Conservation (phyloP, 2,329 filamentous ascomycete species). For the Alternaria longipes region DNA sequence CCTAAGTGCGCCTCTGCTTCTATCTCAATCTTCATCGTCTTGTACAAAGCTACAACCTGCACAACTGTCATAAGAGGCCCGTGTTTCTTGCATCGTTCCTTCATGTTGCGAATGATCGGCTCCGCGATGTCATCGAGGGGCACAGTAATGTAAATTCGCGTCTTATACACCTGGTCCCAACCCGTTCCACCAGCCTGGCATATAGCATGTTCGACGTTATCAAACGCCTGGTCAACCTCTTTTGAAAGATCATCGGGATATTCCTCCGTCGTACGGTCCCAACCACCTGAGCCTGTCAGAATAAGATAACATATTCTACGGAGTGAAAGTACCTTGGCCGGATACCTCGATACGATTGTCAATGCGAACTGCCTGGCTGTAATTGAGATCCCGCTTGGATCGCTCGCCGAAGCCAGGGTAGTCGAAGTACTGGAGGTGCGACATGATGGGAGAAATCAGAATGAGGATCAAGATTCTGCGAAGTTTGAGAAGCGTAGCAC, state of each 20-base stretch:
- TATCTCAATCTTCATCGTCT: constrained; percentile 37
- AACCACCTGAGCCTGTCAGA: constrained; percentile 30
- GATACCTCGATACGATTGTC: constrained; percentile 37
- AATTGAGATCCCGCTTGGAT: constrained; percentile 27
- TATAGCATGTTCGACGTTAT: constrained; percentile 63
- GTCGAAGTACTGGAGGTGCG: neutral
- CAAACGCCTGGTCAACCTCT: constrained; percentile 56
- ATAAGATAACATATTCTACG: neutral
- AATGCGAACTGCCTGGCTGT: constrained; percentile 41
- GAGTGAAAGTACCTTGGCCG: constrained; percentile 32
- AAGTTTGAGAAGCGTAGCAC: neutral
- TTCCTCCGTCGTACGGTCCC: constrained; percentile 34
- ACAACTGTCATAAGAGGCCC: constrained; percentile 36
- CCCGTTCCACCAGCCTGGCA: constrained; percentile 63
- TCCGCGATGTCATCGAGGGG: constrained; percentile 25
- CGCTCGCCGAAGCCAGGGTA: constrained; percentile 27
- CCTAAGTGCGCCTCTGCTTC: constrained; percentile 33
- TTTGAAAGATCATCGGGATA: constrained; percentile 26
- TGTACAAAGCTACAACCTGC: constrained; percentile 32
- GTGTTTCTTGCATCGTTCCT: constrained; percentile 35
- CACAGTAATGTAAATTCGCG: constrained; percentile 28
- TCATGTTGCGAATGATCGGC: constrained; percentile 25
- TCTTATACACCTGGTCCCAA: constrained; percentile 59
- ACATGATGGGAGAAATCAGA: neutral
- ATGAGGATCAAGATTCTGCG: neutral